Evolutionary conservation across 2,329 filamentous ascomycete genomes (phyloP).

Genomic region (Xylaria sp.): DNA sequence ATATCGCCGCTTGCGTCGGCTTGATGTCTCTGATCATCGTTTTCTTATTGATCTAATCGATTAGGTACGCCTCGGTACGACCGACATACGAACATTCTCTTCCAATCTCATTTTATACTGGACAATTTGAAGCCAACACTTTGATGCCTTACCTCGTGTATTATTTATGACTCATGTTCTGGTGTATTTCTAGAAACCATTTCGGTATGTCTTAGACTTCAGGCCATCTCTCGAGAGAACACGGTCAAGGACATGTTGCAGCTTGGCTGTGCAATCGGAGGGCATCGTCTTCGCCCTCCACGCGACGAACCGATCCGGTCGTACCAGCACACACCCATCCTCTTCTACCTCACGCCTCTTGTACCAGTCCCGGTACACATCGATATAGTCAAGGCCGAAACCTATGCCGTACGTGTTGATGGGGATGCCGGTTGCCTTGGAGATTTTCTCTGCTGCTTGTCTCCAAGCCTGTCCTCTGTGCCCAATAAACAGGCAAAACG

Average conservation of each 20-base stretch:
- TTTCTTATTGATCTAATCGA: too few species aligned
- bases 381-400: constrained; percentile 55
- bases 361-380: constrained; percentile 58
- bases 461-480: constrained; percentile 53
- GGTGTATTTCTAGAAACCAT: not conserved
- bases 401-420: constrained; percentile 51
- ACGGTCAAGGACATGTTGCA: constrained; percentile 20
- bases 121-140: too few species aligned
- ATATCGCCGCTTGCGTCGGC: not conserved
- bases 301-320: constrained; percentile 55
- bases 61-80: too few species aligned
- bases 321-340: constrained; percentile 51
- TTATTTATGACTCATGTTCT: too few species aligned
- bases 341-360: constrained; percentile 49
- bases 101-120: too few species aligned
- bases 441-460: constrained; percentile 38
- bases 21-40: not conserved
- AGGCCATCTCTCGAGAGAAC: constrained; percentile 14
- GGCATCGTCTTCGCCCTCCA: constrained; percentile 39
- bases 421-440: constrained; percentile 37
- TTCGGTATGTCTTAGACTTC: not conserved
- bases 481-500: constrained; percentile 48
- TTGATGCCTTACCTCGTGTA: too few species aligned
- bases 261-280: constrained; percentile 18
- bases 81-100: too few species aligned